Evolutionary conservation across 345 rosid genomes (phyloP), one percentile per base, ranked within the genome.

Genomic region (Triadica sebifera): DNA sequence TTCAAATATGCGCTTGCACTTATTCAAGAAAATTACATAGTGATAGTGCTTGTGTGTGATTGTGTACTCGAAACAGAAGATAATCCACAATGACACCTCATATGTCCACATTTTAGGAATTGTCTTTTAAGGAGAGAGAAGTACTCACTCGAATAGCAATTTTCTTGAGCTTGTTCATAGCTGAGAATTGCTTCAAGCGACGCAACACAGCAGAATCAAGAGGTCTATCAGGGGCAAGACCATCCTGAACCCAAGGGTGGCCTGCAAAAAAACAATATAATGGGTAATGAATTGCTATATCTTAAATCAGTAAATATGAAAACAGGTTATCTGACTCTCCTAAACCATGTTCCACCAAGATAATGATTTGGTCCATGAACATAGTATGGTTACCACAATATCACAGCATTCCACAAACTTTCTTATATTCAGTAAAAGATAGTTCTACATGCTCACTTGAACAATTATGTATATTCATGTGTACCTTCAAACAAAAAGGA

Each of bases 211-310:
- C 99, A 65, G 97, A 85, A 84, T 95, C 97, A 43, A 94, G 89
- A 85, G 98, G 99, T 78, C 79, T 91, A 75, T 94, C 97, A n/a
- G 93, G 96, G 55, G 99, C 98, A 69, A 80, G 79, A 69, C 99
- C 97, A 60, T 90, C 90, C 86, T 90, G 83, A 61, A 92, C 90
- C 99, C 99, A 95, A 74, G 99, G 97, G 77, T 95, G 99, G 82
- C 97, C 99, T 95, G 84, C 57, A 13, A 12, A 59, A 71, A 65
- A 38, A 6, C 47, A 43, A n/a, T n/a, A n/a, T n/a, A 65, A 49
- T 11, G 4, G 49, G 38, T 10, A 22, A 45, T 25, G 5, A 8
- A 45, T 16, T 64, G 71, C 24, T 56, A 46, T 39, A 53, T n/a
- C n/a, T n/a, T n/a, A n/a, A n/a, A n/a, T 25, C 60, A 56, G 45